Percentiles rank a stretch among this genome's conserved stretches.
Conservation (phyloP, 768 basidiomycete species). For the Strobilomyces confusus region DNA sequence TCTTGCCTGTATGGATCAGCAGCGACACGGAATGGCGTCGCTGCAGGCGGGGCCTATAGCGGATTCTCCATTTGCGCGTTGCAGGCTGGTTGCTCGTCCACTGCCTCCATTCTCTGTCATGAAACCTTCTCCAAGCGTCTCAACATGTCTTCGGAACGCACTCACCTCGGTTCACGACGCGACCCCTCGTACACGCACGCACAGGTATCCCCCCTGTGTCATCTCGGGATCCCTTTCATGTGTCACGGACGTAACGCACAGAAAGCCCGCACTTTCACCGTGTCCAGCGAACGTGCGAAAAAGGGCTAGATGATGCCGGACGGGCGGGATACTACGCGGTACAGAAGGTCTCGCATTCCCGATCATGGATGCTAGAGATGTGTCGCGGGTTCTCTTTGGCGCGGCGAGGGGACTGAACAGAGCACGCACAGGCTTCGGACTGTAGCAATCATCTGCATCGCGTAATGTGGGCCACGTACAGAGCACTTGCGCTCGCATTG, state of each 20-base stretch:
- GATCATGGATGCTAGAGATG: constrained; percentile 40
- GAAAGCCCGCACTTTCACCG: constrained; percentile 26
- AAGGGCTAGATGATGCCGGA: constrained; percentile 50
- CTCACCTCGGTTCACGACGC: constrained; percentile 22
- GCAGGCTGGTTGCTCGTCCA: constrained; percentile 17
- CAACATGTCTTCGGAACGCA: constrained; percentile 55
- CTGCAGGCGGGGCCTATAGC: constrained; percentile 12
- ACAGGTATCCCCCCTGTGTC: constrained; percentile 46
- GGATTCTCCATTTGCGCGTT: constrained; percentile 10
- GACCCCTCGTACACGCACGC: constrained; percentile 23
- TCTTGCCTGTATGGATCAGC: constrained; percentile 22
- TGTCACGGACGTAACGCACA: constrained; percentile 17
- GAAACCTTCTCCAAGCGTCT: constrained; percentile 35
- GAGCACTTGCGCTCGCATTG: constrained; percentile 22
- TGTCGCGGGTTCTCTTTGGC: constrained; percentile 41
- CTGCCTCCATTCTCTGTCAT: constrained; percentile 31
- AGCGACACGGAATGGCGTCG: constrained; percentile 21
- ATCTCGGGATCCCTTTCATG: constrained; percentile 49
- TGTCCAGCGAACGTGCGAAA: constrained; percentile 19
- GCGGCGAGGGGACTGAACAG: constrained; percentile 35
- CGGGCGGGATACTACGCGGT: constrained; percentile 37
- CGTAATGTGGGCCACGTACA: constrained; percentile 34
- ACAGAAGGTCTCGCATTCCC: constrained; percentile 3
- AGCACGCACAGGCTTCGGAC: constrained; percentile 32
- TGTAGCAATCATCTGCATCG: constrained; percentile 2